These are phyloP conservation scores for Cutaneotrichosporon curvatum DNA, from an alignment of 1,284 basidiomycete genomes.

Conservation along the genomic window DNA sequence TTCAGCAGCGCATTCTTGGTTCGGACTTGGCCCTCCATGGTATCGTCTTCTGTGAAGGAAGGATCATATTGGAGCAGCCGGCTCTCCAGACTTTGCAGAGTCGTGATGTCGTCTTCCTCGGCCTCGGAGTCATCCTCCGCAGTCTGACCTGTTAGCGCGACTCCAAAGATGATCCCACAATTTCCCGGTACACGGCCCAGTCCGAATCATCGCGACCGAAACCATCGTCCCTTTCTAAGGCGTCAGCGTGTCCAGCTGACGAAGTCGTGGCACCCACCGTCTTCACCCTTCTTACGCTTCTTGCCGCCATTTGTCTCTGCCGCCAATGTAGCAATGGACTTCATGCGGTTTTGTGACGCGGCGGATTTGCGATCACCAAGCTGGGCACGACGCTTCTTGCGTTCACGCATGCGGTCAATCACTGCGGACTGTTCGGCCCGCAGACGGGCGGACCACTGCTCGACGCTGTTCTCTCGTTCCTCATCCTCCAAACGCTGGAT, in stretches of 20 bases:
- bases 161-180: conserved; percentile 51
- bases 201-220: conserved; percentile 95
- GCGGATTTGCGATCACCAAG: conserved; percentile 87
- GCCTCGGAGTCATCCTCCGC: conserved; percentile 82
- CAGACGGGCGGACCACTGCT: conserved; percentile 64
- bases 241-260: conserved; percentile 5
- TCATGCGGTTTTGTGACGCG: conserved; percentile 94
- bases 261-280: conserved; percentile 53
- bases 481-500: conserved; percentile 69
- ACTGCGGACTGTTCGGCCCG: conserved; percentile 69
- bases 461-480: conserved; percentile 63
- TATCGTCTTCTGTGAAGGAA: conserved; percentile 70
- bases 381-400: conserved; percentile 72
- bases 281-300: conserved; percentile 69
- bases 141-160: conserved; percentile 51
- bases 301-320: conserved; percentile 60
- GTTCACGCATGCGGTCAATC: conserved; percentile 77
- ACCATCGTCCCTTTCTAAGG: conserved; percentile 63
- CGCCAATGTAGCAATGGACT: conserved; percentile 87
- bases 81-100: conserved; percentile 68
- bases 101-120: conserved; percentile 81
- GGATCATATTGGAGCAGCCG: conserved; percentile 79
- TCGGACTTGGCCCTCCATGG: conserved; percentile 67
- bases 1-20: conserved; percentile 75
- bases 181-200: conserved; percentile 97